A percentile compares a stretch with the other conserved stretches of the same genome.
Evolutionary conservation across 805 yeast species (phyloP).

Genomic region (Pichia phayaonensis): DNA sequence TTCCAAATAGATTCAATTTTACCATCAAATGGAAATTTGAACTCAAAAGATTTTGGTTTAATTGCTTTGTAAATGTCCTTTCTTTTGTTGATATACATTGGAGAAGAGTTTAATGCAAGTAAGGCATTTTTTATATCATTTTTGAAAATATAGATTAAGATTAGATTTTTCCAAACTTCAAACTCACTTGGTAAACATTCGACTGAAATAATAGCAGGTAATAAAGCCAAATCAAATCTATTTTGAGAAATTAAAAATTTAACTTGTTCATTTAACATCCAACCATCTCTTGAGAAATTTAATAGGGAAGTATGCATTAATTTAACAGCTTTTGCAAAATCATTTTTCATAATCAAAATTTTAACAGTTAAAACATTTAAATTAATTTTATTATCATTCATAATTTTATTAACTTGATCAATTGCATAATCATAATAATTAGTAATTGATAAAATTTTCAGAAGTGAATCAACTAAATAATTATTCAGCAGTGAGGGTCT

Average conservation of each 20-base stretch:
- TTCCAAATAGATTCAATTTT: slow-evolving; percentile 43
- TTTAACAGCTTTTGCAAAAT: slow-evolving; percentile 42
- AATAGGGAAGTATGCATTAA: slow-evolving; percentile 34
- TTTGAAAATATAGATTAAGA: slow-evolving; percentile 49
- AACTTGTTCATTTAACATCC: slow-evolving; percentile 55
- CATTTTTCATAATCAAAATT: slow-evolving; percentile 33
- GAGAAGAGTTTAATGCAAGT: slow-evolving; percentile 64
- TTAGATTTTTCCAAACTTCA: slow-evolving; percentile 60
- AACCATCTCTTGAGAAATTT: slow-evolving; percentile 45
- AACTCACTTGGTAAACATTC: slow-evolving; percentile 70
- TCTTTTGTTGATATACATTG: slow-evolving; percentile 48
- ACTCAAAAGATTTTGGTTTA: slow-evolving; percentile 34
- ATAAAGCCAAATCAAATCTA: slow-evolving; percentile 47
- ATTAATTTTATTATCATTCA: slow-evolving; percentile 13
- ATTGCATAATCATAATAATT: slow-evolving; percentile 34
- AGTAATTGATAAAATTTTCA: slow-evolving; percentile 34
- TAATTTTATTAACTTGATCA: slow-evolving; percentile 26
- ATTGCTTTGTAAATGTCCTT: slow-evolving; percentile 40
- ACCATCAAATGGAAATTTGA: slow-evolving; percentile 51
- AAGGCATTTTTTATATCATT: slow-evolving; percentile 56
- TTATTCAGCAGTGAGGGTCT: slow-evolving; percentile 37
- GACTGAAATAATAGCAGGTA: slow-evolving; percentile 53
- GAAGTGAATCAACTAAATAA: slow-evolving; percentile 44
- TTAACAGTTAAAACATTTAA: slow-evolving; percentile 34
- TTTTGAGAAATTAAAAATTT: slow-evolving; percentile 50